phyloP scores from a whole-genome alignment of 805 yeast genomes.

The Nakazawaea peltata region DNA sequence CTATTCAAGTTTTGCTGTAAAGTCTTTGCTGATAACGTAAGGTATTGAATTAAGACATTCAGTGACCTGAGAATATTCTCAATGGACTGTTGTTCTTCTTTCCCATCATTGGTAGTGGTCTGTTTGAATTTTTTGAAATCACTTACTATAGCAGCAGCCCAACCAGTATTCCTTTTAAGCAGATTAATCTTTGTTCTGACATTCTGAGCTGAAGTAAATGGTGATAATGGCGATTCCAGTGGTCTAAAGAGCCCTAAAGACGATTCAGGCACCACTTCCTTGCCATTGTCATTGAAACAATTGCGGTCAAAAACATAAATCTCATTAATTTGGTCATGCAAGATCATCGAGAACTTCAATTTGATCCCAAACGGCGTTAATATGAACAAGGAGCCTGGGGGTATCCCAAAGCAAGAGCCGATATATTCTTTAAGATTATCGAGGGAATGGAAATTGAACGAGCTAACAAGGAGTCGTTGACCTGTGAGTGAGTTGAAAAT shows the following conservation, averaged over 20 bases:
- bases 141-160: slow-evolving; percentile 28
- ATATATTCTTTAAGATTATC: slow-evolving; percentile 36
- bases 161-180: slow-evolving; percentile 27
- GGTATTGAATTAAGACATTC: slow-evolving; percentile 43
- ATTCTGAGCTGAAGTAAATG: slow-evolving; percentile 17
- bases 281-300: slow-evolving; percentile 41
- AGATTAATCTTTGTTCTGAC: slow-evolving; percentile 30
- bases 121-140: slow-evolving; percentile 24
- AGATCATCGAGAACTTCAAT: slow-evolving; percentile 42
- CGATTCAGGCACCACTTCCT: slow-evolving; percentile 12
- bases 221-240: slow-evolving; percentile 21
- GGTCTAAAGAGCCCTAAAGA: slow-evolving; percentile 23
- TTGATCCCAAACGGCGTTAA: slow-evolving; percentile 61
- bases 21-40: slow-evolving; percentile 34
- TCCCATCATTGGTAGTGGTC: slow-evolving; percentile 2
- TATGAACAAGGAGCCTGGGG: slow-evolving; percentile 35
- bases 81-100: slow-evolving; percentile 22
- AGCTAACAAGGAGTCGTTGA: slow-evolving; percentile 22
- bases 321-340: slow-evolving; percentile 40
- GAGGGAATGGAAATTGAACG: slow-evolving; percentile 30
- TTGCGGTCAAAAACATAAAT: slow-evolving; percentile 59
- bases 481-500: slow-evolving; percentile 40
- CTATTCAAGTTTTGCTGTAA: slow-evolving; percentile 31
- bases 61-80: slow-evolving; percentile 40
- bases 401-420: slow-evolving; percentile 30